Percentiles rank a stretch among this genome's conserved stretches.
phyloP scores from a whole-genome alignment of 2,329 filamentous ascomycete genomes.

The Nothophoma quercina region DNA sequence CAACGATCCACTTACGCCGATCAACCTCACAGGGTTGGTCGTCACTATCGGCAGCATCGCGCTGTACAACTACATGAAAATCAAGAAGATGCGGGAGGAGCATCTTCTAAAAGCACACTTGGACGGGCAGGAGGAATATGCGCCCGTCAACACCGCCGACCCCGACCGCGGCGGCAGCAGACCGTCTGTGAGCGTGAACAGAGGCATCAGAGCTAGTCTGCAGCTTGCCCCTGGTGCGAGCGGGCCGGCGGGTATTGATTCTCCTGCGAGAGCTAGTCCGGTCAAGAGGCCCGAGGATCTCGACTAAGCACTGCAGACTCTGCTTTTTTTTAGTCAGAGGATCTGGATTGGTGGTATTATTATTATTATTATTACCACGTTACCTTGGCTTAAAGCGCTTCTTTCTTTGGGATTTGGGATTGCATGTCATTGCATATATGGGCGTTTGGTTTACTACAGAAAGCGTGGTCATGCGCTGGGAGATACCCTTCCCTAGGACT shows the following conservation, averaged over 20 bases:
- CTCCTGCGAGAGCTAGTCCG: conserved; percentile 47
- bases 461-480: conserved; percentile 8
- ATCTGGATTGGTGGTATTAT: too few relatives aligned
- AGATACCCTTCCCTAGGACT: conserved; percentile 14
- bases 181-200: conserved; percentile 20
- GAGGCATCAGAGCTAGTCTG: conserved; percentile 47
- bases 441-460: conserved; percentile 15
- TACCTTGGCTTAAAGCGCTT: conserved; percentile 3
- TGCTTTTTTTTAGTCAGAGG: too few relatives aligned
- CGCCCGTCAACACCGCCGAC: conserved; percentile 44
- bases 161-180: conserved; percentile 33
- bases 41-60: conserved; percentile 87
- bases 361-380: neutral
- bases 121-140: conserved; percentile 49
- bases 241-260: conserved; percentile 29
- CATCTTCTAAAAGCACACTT: conserved; percentile 62
- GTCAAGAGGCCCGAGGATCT: conserved; percentile 56
- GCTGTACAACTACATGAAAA: conserved; percentile 94
- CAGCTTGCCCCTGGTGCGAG: conserved; percentile 43
- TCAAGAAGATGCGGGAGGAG: conserved; percentile 84
- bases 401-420: conserved; percentile 5
- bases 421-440: conserved; percentile 26
- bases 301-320: conserved; percentile 43
- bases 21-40: conserved; percentile 88
- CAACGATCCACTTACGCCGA: conserved; percentile 81